Base-by-base conservation (phyloP, 2,329 filamentous ascomycete species). In the Chrysoporthe austroafricana region DNA sequence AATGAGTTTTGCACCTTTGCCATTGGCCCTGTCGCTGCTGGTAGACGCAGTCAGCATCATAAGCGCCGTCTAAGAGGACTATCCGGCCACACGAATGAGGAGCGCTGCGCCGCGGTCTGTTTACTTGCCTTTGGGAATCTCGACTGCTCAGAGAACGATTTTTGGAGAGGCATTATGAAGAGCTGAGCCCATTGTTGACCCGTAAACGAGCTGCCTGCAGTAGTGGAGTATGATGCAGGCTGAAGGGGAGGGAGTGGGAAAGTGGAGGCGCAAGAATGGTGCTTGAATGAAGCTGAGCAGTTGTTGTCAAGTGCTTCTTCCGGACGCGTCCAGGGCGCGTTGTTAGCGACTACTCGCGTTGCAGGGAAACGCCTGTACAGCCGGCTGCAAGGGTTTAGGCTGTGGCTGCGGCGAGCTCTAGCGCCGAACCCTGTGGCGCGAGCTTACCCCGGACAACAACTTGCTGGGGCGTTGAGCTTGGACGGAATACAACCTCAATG, bases 1-100 rank as follows among this genome's bases (percentile, higher is more conserved):
- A 77, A 73, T 86, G 81, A 74, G 83, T 87, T 71, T 82, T 84
- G 42, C 84, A 83, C 73, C 86, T 82, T 73, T 84, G 82, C 86
- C 86, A 88, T 74, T 81, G 80, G 62, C 78, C 77, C 67, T 79
- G 78, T 50, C 80, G 76, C 76, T 82, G 68, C 61, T 70, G 46
- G 18, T 18, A 14, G 14, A 44, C 26, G 50, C 21, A 26, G 34
- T 50, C 48, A 63, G 44, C 18, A 63, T 36, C 36, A n/a, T 60
- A 21, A 60, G 60, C 26, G 9, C 58, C 36, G 26, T 26, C 26
- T 26, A 26, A 26, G 26, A 26, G 26, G 26, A 26, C 26, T 26
- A 26, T 26, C 26, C 26, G 26, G 26, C 26, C 26, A 26, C 26
- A 26, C 26, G 26, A 26, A 26, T 32, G 21, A 14, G 8, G 42